Conservation (phyloP, 495 filamentous ascomycete genomes). For the Penicillium egyptiacum region DNA sequence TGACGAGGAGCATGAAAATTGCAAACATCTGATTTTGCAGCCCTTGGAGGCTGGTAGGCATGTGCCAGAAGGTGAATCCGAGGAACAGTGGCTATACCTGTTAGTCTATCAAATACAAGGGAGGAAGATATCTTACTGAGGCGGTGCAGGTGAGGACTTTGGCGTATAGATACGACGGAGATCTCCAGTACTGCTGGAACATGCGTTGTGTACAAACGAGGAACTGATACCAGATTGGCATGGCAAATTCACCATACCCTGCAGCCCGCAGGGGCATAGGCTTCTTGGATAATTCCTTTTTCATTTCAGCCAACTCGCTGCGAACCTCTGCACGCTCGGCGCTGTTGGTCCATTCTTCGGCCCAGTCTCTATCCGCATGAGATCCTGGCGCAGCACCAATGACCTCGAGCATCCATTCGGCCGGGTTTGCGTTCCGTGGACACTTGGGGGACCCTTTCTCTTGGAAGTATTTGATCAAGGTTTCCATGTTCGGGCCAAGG, state of each 20-base stretch:
- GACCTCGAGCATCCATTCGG: constrained; percentile 92
- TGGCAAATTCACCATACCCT: constrained; percentile 51
- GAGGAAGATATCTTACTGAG: constrained; percentile 26
- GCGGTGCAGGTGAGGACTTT: constrained; percentile 56
- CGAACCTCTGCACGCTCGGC: constrained; percentile 64
- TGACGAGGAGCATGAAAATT: constrained; percentile 78
- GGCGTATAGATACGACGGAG: constrained; percentile 81
- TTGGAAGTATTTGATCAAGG: constrained; percentile 75
- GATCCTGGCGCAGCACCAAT: constrained; percentile 85
- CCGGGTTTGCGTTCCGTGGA: constrained; percentile 71
- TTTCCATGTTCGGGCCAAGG: constrained; percentile 70
- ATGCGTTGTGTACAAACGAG: constrained; percentile 55
- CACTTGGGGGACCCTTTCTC: constrained; percentile 69
- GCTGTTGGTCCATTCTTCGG: constrained; percentile 70
- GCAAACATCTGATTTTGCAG: constrained; percentile 86
- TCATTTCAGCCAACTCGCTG: constrained; percentile 65
- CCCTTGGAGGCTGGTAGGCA: constrained; percentile 68
- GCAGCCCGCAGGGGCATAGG: constrained; percentile 40
- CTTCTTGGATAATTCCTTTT: constrained; percentile 45
- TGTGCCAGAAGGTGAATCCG: constrained; percentile 82
- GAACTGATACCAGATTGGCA: constrained; percentile 51
- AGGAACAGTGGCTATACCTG: constrained; percentile 67
- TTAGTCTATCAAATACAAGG: background rate
- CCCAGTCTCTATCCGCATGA: constrained; percentile 74
- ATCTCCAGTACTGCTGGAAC: constrained; percentile 90